Evolutionary conservation across 495 filamentous ascomycete genomes (phyloP).

Genomic region (Schizothecium vesticola): DNA sequence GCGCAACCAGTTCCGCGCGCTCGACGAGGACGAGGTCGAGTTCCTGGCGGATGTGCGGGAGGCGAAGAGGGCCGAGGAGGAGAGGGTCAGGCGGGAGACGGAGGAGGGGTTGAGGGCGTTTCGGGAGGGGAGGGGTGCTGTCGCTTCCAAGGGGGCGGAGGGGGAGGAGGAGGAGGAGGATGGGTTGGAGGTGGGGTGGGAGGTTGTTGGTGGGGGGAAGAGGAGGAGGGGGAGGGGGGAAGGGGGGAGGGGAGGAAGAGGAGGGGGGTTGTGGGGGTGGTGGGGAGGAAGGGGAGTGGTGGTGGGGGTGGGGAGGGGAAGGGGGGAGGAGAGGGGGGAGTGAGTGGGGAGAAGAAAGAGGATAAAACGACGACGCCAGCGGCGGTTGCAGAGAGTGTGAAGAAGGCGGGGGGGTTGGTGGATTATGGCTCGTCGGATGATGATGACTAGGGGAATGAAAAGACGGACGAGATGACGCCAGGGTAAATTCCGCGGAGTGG

Average conservation of each 20-base stretch:
- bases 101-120: conserved; percentile 67
- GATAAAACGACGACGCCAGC: not conserved
- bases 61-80: conserved; percentile 65
- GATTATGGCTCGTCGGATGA: conserved; percentile 28
- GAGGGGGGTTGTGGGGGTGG: conserved; percentile 4
- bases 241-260: conserved; percentile 12
- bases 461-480: not conserved
- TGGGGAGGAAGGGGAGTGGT: conserved; percentile 6
- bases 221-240: conserved; percentile 10
- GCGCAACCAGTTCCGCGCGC: conserved; percentile 88
- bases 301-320: conserved; percentile 2
- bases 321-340: conserved; percentile 9
- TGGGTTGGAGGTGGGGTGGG: conserved; percentile 22
- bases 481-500: too few relatives aligned
- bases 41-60: conserved; percentile 78
- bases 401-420: conserved; percentile 22
- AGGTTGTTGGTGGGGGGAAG: conserved; percentile 25
- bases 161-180: not conserved
- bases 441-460: conserved; percentile 20
- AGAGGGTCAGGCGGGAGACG: conserved; percentile 65
- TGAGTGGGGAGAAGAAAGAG: conserved; percentile 17
- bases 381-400: not conserved
- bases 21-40: conserved; percentile 91
- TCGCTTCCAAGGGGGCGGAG: conserved; percentile 17
- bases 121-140: conserved; percentile 43